phyloP scores from a whole-genome alignment of 179 eudicot genomes.

The Silene coronaria region DNA sequence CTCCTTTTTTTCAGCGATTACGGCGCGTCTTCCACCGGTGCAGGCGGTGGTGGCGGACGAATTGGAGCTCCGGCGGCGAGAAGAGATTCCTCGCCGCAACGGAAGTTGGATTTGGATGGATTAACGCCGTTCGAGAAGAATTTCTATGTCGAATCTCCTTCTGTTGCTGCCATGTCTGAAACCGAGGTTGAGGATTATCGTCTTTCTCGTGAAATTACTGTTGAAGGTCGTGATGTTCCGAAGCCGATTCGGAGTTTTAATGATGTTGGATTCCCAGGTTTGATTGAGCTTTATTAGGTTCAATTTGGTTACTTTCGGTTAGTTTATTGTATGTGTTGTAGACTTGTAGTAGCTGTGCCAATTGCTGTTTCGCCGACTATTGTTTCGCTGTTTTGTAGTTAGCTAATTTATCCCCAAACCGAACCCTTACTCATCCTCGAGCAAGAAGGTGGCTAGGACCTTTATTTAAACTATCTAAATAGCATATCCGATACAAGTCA shows the following conservation, averaged over 20 bases:
- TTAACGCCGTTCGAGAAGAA: conserved; percentile 84
- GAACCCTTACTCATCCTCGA: too few species aligned
- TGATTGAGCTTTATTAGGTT: neutral
- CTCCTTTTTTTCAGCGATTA: conserved; percentile 30
- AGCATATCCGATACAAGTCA: too few species aligned
- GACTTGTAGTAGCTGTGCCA: neutral
- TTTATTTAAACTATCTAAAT: too few species aligned
- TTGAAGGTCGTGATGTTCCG: conserved; percentile 84
- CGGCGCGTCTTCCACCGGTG: conserved; percentile 24
- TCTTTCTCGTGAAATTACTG: conserved; percentile 58
- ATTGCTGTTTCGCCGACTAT: neutral
- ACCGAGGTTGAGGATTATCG: conserved; percentile 63
- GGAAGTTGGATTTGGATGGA: conserved; percentile 74
- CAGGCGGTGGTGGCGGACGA: conserved; percentile 32
- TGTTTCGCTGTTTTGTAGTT: too few species aligned
- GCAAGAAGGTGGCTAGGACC: too few species aligned
- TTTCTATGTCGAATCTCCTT: conserved; percentile 71
- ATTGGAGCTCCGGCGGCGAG: conserved; percentile 32
- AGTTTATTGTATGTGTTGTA: neutral
- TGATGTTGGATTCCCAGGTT: conserved; percentile 86
- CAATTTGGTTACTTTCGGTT: neutral
- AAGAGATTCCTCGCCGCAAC: conserved; percentile 60
- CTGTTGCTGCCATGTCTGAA: conserved; percentile 65
- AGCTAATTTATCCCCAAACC: too few species aligned
- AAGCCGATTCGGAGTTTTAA: conserved; percentile 63